Evolutionary conservation across 2,329 filamentous ascomycete species (phyloP).

Genomic region (Pseudocercospora pini-densiflorae): DNA sequence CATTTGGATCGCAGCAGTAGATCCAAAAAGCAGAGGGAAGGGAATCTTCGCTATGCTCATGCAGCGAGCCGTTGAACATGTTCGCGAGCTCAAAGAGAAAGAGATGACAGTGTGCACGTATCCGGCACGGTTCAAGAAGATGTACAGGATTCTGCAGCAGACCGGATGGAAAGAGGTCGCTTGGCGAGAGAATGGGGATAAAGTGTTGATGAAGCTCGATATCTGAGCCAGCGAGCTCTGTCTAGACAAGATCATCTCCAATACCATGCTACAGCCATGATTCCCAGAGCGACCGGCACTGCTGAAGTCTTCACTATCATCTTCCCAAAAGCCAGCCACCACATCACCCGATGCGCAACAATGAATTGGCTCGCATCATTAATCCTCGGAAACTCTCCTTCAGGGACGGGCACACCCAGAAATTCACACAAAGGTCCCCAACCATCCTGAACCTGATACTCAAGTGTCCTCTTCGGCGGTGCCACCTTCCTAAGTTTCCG

Average conservation of each 20-base stretch:
- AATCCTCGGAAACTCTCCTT: conserved; percentile 29
- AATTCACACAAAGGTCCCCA: conserved; percentile 40
- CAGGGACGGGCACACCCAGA: conserved; percentile 30
- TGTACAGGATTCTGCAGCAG: conserved; percentile 16
- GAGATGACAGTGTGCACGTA: conserved; percentile 13
- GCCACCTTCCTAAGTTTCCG: conserved; percentile 28
- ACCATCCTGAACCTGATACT: conserved; percentile 31
- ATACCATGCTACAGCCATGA: neutral
- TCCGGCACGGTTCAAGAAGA: conserved; percentile 10
- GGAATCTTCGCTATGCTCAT: conserved; percentile 14
- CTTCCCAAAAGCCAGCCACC: conserved; percentile 23
- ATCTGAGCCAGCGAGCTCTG: neutral
- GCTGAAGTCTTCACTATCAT: conserved; percentile 21
- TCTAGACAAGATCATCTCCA: neutral
- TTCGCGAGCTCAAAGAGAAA: neutral
- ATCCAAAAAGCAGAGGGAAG: conserved; percentile 7
- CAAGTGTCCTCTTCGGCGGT: conserved; percentile 34
- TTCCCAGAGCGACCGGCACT: conserved; percentile 8
- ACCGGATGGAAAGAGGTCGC: conserved; percentile 10
- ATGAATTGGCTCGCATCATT: conserved; percentile 25
- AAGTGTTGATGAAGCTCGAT: conserved; percentile 17
- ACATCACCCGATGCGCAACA: conserved; percentile 25
- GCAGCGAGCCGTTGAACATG: conserved; percentile 5
- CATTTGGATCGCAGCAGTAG: conserved; percentile 16
- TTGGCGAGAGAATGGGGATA: conserved; percentile 10